Conservation (phyloP, 371 early-diverging fungal species). For the Mucor racemosus region DNA sequence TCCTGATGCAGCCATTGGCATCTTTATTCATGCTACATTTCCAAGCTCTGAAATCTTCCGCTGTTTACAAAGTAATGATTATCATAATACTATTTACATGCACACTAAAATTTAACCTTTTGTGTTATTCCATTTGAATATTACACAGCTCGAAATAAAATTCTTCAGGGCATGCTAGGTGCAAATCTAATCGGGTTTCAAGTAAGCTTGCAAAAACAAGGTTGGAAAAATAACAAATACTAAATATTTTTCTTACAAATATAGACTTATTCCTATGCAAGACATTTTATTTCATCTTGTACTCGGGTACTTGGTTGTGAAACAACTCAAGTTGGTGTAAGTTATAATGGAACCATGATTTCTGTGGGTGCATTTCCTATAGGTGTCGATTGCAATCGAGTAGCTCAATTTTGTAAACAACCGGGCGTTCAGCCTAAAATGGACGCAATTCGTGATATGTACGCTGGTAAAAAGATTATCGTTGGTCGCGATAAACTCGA, state of each 20-base stretch:
- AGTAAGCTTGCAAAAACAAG: neutral
- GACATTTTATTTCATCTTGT: constrained; percentile 94
- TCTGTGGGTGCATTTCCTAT: constrained; percentile 95
- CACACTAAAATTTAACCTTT: neutral
- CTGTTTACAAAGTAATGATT: constrained; percentile 76
- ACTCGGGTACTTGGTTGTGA: constrained; percentile 90
- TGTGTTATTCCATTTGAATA: constrained; percentile 8
- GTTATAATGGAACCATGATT: constrained; percentile 74
- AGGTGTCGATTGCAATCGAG: constrained; percentile 89
- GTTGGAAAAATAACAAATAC: neutral
- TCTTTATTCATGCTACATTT: constrained; percentile 98
- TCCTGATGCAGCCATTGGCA: constrained; percentile 89
- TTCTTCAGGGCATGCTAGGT: constrained; percentile 90
- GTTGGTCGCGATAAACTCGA: constrained; percentile 99
- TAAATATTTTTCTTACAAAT: too few relatives aligned
- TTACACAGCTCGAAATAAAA: constrained; percentile 78
- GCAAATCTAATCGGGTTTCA: constrained; percentile 94
- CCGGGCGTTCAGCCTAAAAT: constrained; percentile 74
- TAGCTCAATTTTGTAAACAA: constrained; percentile 47
- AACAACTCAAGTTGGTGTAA: constrained; percentile 85
- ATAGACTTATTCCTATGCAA: constrained; percentile 92
- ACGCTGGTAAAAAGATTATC: constrained; percentile 92
- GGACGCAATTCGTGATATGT: constrained; percentile 80
- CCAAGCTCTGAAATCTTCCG: constrained; percentile 95
- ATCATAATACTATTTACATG: constrained; percentile 18